Evolutionary conservation across 148 eudicot species (phyloP).

Genomic region (Talinum fruticosum): DNA sequence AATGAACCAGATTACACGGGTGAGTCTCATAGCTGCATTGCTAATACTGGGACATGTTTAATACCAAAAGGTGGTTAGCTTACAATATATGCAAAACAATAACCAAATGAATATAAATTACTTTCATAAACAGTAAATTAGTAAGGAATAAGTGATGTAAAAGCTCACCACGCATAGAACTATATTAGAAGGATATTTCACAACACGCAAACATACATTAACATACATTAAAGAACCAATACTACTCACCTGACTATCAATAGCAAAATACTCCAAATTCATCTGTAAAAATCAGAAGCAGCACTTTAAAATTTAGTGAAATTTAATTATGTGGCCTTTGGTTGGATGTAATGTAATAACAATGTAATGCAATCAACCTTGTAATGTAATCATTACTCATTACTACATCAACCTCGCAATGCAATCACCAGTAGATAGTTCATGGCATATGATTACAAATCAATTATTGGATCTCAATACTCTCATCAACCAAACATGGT

Average conservation of each 20-base stretch:
- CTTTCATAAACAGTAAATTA: background rate
- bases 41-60: background rate
- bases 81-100: background rate
- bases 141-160: background rate
- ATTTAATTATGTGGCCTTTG: too few relatives aligned
- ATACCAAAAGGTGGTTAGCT: background rate
- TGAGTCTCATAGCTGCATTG: background rate
- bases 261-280: slow-evolving; percentile 94
- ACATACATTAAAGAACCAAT: background rate
- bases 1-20: background rate
- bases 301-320: slow-evolving; percentile 1
- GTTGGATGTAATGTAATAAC: too few relatives aligned
- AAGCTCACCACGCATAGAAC: background rate
- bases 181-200: background rate
- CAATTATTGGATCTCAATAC: too few relatives aligned
- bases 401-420: too few relatives aligned
- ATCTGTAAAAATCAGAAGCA: slow-evolving; percentile 58
- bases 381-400: too few relatives aligned
- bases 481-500: too few relatives aligned
- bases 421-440: too few relatives aligned
- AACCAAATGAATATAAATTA: background rate
- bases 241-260: slow-evolving; percentile 81
- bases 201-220: background rate
- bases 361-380: too few relatives aligned
- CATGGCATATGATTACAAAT: too few relatives aligned